A percentile compares a stretch with the other conserved stretches of the same genome.
These are phyloP conservation scores for Acacia pycnantha DNA, from an alignment of 331 rosid species.

Conservation along the genomic window DNA sequence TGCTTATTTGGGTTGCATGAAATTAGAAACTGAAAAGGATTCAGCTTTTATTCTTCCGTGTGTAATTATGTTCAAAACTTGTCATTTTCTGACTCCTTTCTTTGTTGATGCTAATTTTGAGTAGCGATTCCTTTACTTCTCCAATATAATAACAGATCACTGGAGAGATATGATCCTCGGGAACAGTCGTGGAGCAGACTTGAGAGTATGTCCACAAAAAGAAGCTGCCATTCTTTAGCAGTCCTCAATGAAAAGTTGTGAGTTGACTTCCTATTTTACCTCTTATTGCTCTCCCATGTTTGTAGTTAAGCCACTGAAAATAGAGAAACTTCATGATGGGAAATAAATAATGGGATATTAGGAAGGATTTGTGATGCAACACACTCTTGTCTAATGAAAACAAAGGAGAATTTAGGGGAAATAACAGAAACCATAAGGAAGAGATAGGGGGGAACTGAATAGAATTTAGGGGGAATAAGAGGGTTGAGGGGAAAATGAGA, in stretches of 20 bases:
- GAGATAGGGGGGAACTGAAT: no score
- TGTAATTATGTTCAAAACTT: background rate
- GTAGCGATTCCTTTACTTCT: background rate
- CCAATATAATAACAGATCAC: background rate
- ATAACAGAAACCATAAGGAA: no score
- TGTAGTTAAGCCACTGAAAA: background rate
- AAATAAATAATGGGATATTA: background rate
- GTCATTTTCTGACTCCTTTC: background rate
- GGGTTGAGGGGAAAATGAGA: no score
- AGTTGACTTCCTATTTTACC: background rate
- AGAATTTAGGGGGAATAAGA: no score
- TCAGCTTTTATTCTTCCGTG: background rate
- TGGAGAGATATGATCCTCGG: slow-evolving; percentile 2
- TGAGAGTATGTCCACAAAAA: background rate
- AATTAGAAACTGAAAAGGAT: background rate
- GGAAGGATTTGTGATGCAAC: background rate
- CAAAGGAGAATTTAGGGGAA: no score
- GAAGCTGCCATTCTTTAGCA: background rate
- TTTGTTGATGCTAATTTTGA: background rate
- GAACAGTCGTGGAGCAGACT: background rate
- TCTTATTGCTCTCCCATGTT: background rate
- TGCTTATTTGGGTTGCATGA: background rate
- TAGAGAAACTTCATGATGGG: background rate
- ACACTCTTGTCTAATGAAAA: no score
- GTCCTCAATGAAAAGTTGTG: background rate